These are phyloP conservation scores for Hawksworthiomyces lignivorus DNA, from an alignment of 2,329 filamentous ascomycete genomes.

Conservation along the genomic window DNA sequence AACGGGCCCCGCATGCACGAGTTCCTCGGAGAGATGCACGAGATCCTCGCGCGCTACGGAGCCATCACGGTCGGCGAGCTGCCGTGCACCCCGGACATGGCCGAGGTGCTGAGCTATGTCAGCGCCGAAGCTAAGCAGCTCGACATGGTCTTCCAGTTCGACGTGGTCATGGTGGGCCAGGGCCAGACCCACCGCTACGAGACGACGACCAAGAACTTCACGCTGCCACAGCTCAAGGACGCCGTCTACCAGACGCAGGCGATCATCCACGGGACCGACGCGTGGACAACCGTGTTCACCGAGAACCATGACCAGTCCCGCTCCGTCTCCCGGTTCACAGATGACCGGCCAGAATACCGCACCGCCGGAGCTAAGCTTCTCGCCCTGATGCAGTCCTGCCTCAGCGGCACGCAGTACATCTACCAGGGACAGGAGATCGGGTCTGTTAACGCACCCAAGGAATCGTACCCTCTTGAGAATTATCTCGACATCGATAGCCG, in stretches of 20 bases:
- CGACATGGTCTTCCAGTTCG: conserved; percentile 62
- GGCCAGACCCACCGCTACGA: conserved; percentile 46
- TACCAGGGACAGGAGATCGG: conserved; percentile 54
- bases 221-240: conserved; percentile 31
- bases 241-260: conserved; percentile 40
- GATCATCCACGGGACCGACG: conserved; percentile 43
- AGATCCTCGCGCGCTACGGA: conserved; percentile 50
- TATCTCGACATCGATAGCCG: conserved; percentile 40
- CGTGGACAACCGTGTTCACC: conserved; percentile 50
- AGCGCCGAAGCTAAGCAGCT: conserved; percentile 49
- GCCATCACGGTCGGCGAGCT: conserved; percentile 64
- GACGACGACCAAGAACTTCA: no score
- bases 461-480: conserved; percentile 36
- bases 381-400: conserved; percentile 34
- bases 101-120: conserved; percentile 52
- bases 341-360: conserved; percentile 32
- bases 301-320: conserved; percentile 57
- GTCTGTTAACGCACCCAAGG: conserved; percentile 41
- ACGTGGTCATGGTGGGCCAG: conserved; percentile 52
- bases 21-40: conserved; percentile 57
- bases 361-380: conserved; percentile 43
- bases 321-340: conserved; percentile 42
- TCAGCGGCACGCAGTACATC: conserved; percentile 48
- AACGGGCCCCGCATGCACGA: conserved; percentile 63
- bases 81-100: conserved; percentile 50